Conservation (phyloP, 768 basidiomycete genomes). For the Russula vinacea region DNA sequence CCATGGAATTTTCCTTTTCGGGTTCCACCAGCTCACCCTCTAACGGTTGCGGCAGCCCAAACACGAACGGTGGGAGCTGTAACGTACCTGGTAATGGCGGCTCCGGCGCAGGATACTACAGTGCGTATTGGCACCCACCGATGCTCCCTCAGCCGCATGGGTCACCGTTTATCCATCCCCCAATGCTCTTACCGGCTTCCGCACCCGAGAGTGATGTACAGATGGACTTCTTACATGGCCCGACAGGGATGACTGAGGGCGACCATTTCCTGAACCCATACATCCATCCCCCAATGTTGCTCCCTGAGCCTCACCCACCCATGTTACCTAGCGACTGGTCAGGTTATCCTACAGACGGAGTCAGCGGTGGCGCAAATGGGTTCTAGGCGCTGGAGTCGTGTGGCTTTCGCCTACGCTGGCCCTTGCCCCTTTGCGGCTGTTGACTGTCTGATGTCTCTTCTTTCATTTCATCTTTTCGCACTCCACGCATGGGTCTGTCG, state of each 20-base stretch:
- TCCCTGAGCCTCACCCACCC: slow-evolving; percentile 41
- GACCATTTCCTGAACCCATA: slow-evolving; percentile 56
- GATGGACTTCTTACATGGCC: slow-evolving; percentile 71
- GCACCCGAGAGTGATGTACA: slow-evolving; percentile 49
- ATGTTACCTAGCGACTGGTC: slow-evolving; percentile 40
- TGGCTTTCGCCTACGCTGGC: neutral
- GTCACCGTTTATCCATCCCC: slow-evolving; percentile 61
- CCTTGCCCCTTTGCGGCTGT: neutral
- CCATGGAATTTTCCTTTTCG: slow-evolving; percentile 64
- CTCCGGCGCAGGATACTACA: slow-evolving; percentile 40
- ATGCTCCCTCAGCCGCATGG: slow-evolving; percentile 55
- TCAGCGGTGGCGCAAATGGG: slow-evolving; percentile 32
- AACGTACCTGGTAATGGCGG: neutral
- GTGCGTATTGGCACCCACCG: slow-evolving; percentile 74
- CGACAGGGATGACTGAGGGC: slow-evolving; percentile 57
- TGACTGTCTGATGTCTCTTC: slow-evolving; percentile 5
- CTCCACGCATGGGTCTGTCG: slow-evolving; percentile 17
- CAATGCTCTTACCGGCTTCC: slow-evolving; percentile 50
- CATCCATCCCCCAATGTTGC: slow-evolving; percentile 55
- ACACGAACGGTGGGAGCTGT: neutral
- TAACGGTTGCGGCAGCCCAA: slow-evolving; percentile 36
- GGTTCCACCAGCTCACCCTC: slow-evolving; percentile 44
- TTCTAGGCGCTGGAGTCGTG: slow-evolving; percentile 37
- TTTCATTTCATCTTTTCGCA: slow-evolving; percentile 15
- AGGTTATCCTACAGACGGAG: slow-evolving; percentile 29